Evolutionary conservation across 768 basidiomycete genomes (phyloP), one percentile per base, ranked within the genome.

Genomic region (Russula griseocarnosa): DNA sequence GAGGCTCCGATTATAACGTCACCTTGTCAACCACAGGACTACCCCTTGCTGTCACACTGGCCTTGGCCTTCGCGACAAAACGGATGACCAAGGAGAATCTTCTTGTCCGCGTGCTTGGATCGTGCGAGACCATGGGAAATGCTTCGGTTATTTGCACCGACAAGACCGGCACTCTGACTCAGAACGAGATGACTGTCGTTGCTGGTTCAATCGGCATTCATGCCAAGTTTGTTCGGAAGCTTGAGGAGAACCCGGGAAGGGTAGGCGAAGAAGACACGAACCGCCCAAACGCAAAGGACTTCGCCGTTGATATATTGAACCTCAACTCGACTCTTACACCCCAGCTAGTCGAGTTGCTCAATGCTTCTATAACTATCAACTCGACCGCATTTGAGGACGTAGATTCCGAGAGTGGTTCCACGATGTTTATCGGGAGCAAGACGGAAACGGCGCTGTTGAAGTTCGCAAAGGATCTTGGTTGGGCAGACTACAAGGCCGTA

Each of bases 111-210:
- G 92, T 98, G 5, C 84, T 99, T 38, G 92, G 92, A 8, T 94
- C 94, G 14, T 98, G 96, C 75, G 97, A 99, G 77, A 98, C 94
- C 0, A 98, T 98, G 96, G 96, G 92, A 24, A 98, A 98, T 70
- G 92, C 96, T 5, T 95, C 90, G 24, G 94, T 98, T 62, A 84
- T 98, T 5, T 94, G 93, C 76, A 95, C 94, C 16, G 94, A 95
- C 80, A 95, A 96, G 78, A 96, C 94, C 2, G 96, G 96, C 42
- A 98, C 96, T 11, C 86, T 99, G 24, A 99, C 97, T 0, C 88
- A 92, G 28, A 98, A 98, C 76, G 78, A 78, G 69, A 99, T 99
- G 97, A 86, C 88, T 11, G 92, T 99, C 67, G 97, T 99, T 56
- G 95, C 96, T 24, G 95, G 96, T 44, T 94, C 94, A 11, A 79